Base-by-base conservation (phyloP, 768 basidiomycete genomes). In the Leccinum aurantiacum region DNA sequence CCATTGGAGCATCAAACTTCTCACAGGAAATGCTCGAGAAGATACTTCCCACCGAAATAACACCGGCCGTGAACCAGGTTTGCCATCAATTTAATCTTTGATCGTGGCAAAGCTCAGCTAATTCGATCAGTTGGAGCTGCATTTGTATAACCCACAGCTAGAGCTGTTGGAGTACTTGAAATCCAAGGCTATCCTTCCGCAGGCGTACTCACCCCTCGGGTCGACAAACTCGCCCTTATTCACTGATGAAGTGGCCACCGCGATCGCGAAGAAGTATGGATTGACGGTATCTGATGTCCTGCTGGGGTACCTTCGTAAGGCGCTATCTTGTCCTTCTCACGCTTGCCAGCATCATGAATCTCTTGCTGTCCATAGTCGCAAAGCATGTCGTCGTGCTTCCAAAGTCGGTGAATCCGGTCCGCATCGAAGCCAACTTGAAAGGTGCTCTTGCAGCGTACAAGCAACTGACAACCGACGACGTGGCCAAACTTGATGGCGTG, bases 171-270 rank as follows among this genome's bases (percentile, higher is more conserved):
- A 77, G 11, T 93, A 83, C 74, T 77, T 90, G 63, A 79, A 80
- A 69, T 77, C 80, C 17, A 85, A 91, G 69, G 79, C 77, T 19
- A 93, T 94, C 66, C 75, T 86, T 53, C 79, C 89, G 0, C 81
- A 91, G 71, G 91, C 92, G 1, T 94, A 90, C 72, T 93, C 89
- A 8, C 91, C 93, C 9, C 83, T 93, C 14, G 91, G 87, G 37
- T 89, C 86, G 9, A 79, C 84, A 11, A 80, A 81, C 65, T 83
- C 88, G 2, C 89, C 88, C 8, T 75, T 93, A 7, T 70, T 93
- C 35, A 69, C 68, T 6, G 90, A 94, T 65, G 82, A 85, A 54
- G 77, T 80, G 4, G 84, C 89, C 8, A 62, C 75, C 4, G 77
- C 79, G 63, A 80, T 93, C 59, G 90, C 89, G 2, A 67, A 75